These are phyloP conservation scores for Malus asiatica DNA, from an alignment of 306 rosid genomes.

Conservation along the genomic window DNA sequence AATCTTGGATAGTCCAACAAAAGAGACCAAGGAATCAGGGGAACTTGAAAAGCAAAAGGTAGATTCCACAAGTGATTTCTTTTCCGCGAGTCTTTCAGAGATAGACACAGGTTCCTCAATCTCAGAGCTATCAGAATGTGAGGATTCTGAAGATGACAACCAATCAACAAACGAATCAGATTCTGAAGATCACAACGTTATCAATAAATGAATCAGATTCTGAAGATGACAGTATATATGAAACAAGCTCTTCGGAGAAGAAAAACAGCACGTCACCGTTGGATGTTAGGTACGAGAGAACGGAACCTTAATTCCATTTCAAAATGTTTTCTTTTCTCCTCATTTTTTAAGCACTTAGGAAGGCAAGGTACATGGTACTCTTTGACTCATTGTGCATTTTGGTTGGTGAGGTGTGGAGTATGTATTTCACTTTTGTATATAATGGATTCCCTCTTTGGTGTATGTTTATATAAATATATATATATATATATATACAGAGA, in stretches of 20 bases:
- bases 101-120: conserved; percentile 32
- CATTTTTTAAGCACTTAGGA: neutral
- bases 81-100: conserved; percentile 31
- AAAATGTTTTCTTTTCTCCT: neutral
- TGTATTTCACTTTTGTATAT: neutral
- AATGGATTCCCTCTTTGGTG: neutral
- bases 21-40: conserved; percentile 19
- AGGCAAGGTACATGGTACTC: neutral
- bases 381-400: neutral
- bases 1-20: conserved; percentile 39
- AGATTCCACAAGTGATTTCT: conserved; percentile 19
- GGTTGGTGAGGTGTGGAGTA: too few relatives aligned
- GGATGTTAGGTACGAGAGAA: neutral
- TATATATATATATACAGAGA: too few relatives aligned
- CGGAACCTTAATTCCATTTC: neutral
- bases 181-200: conserved; percentile 26
- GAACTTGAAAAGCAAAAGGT: conserved; percentile 20
- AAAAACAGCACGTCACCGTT: neutral
- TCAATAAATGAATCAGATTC: conserved; percentile 11
- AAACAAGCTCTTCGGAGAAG: conserved; percentile 18
- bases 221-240: conserved; percentile 12
- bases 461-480: too few relatives aligned
- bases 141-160: conserved; percentile 37
- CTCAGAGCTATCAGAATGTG: conserved; percentile 2
- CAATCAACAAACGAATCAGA: conserved; percentile 11